Conservation (phyloP, 108 stramenopile genomes). For the Ochromonas danica region DNA sequence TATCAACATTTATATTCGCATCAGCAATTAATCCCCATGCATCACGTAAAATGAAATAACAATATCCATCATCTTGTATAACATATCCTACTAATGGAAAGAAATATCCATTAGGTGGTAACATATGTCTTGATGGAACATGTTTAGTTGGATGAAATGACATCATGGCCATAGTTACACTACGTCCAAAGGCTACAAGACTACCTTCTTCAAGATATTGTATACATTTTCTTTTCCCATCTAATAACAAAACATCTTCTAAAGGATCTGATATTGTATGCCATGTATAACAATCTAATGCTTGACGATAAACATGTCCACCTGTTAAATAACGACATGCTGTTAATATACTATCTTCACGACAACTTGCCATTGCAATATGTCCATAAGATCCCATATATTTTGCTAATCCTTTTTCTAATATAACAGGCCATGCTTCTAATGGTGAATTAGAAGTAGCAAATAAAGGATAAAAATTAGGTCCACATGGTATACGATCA, state of each 20-base stretch:
- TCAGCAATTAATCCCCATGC: conserved; percentile 12
- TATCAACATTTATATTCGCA: not conserved
- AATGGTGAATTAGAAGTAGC: not conserved
- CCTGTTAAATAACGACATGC: not conserved
- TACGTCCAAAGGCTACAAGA: not conserved
- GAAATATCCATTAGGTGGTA: not conserved
- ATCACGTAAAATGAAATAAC: conserved; percentile 21
- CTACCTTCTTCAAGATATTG: not conserved
- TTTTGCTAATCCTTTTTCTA: conserved; percentile 5
- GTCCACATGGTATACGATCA: conserved; percentile 21
- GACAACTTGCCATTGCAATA: not conserved
- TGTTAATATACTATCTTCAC: not conserved
- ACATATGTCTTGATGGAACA: too few relatives aligned
- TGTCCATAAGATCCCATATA: not conserved
- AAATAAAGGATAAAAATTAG: not conserved
- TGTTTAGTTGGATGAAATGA: not conserved
- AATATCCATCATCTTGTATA: not conserved
- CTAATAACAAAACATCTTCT: too few relatives aligned
- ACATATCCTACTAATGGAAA: not conserved
- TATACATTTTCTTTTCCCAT: not conserved
- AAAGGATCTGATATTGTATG: too few relatives aligned
- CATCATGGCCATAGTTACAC: not conserved
- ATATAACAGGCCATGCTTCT: not conserved
- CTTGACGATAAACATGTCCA: not conserved
- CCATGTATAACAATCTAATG: too few relatives aligned